A percentile compares a stretch with the other conserved stretches of the same genome.
phyloP scores from a whole-genome alignment of 148 eudicot species.

The Drosera capensis region DNA sequence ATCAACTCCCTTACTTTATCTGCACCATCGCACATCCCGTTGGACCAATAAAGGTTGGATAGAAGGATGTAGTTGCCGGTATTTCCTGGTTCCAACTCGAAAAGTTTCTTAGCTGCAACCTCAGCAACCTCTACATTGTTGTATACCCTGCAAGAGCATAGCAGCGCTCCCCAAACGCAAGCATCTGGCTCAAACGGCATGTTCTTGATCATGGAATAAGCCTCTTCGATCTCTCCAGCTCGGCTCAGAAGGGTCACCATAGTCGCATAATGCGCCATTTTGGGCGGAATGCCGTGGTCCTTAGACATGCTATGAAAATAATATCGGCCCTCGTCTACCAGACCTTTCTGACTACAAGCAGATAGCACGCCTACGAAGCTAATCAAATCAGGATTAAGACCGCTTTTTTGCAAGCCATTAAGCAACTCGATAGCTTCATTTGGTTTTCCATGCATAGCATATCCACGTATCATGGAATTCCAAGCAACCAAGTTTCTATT shows the following conservation, averaged over 20 bases:
- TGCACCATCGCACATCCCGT: conserved; percentile 43
- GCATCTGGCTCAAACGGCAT: conserved; percentile 64
- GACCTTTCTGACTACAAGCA: conserved; percentile 61
- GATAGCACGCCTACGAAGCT: conserved; percentile 48
- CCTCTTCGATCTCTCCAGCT: conserved; percentile 55
- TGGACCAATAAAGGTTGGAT: conserved; percentile 55
- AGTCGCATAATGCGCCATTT: conserved; percentile 59
- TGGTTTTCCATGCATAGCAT: conserved; percentile 58
- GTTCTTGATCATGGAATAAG: conserved; percentile 33
- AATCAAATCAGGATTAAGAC: conserved; percentile 35
- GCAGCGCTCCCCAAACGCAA: conserved; percentile 67
- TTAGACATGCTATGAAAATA: conserved; percentile 36
- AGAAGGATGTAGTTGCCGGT: conserved; percentile 57
- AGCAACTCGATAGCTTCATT: conserved; percentile 41
- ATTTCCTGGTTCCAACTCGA: conserved; percentile 51
- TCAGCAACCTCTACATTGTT: conserved; percentile 37
- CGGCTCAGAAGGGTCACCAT: conserved; percentile 64
- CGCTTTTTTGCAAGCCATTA: conserved; percentile 33
- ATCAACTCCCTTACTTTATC: conserved; percentile 41
- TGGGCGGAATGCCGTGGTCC: conserved; percentile 35
- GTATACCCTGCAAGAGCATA: conserved; percentile 48
- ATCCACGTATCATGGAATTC: conserved; percentile 55
- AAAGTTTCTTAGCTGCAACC: conserved; percentile 45
- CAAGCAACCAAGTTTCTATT: conserved; percentile 36
- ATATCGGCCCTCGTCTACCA: conserved; percentile 29